Evolutionary conservation across 768 basidiomycete genomes (phyloP).

Genomic region (Asterophora lycoperdoides): DNA sequence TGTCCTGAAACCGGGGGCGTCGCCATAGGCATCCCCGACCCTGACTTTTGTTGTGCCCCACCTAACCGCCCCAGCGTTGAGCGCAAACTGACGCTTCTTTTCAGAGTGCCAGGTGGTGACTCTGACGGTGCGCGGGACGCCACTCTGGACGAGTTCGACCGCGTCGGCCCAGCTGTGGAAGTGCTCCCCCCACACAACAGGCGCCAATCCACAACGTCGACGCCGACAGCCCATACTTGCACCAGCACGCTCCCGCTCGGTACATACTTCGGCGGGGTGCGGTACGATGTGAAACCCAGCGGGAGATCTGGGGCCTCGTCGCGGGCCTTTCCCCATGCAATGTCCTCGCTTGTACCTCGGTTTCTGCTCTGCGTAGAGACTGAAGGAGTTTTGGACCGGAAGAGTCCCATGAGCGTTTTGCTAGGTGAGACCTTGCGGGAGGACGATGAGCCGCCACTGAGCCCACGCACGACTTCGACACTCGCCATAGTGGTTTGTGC

Average conservation of each 20-base stretch:
- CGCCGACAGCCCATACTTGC: slow-evolving; percentile 85
- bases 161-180: slow-evolving; percentile 3
- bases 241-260: slow-evolving; percentile 68
- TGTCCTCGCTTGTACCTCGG: slow-evolving; percentile 14
- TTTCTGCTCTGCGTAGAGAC: slow-evolving; percentile 6
- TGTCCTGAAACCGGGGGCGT: background rate
- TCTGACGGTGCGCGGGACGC: slow-evolving; percentile 6
- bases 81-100: slow-evolving; percentile 17
- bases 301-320: slow-evolving; percentile 19
- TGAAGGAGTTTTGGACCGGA: slow-evolving; percentile 13
- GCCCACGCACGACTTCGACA: slow-evolving; percentile 69
- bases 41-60: slow-evolving; percentile 3
- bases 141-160: background rate
- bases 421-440: slow-evolving; percentile 12
- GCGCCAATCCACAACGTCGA: slow-evolving; percentile 70
- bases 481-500: slow-evolving; percentile 90
- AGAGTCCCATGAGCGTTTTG: slow-evolving; percentile 16
- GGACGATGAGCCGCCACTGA: slow-evolving; percentile 25
- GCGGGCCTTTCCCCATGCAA: slow-evolving; percentile 2
- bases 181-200: slow-evolving; percentile 43
- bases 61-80: slow-evolving; percentile 19
- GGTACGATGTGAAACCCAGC: slow-evolving; percentile 67
- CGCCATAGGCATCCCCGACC: background rate
- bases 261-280: slow-evolving; percentile 70
- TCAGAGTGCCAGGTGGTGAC: slow-evolving; percentile 11